A percentile compares a stretch with the other conserved stretches of the same genome.
Conservation (phyloP, 441 rosid genomes). For the Gossypium davidsonii region DNA sequence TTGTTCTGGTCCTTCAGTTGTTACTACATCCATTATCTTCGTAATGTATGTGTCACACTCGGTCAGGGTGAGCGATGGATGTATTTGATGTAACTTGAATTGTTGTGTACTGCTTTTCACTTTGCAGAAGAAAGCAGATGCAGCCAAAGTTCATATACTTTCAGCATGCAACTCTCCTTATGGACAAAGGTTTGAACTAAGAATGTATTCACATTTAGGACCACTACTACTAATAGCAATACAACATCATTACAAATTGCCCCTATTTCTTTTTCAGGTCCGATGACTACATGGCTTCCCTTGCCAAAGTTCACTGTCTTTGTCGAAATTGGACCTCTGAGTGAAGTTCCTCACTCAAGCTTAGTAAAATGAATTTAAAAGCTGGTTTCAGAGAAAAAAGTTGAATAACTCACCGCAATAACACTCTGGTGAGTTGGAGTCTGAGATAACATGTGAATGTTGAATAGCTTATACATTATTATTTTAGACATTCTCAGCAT, state of each 20-base stretch:
- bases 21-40: background rate
- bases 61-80: background rate
- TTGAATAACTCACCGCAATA: background rate
- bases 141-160: slow-evolving; percentile 54
- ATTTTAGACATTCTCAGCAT: background rate
- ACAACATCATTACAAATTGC: background rate
- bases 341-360: slow-evolving; percentile 15
- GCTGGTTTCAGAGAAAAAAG: background rate
- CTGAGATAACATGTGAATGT: background rate
- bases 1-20: slow-evolving; percentile 16
- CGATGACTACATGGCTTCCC: slow-evolving; percentile 72
- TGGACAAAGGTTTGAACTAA: slow-evolving; percentile 54
- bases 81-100: background rate
- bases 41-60: background rate
- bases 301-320: slow-evolving; percentile 67
- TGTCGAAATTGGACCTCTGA: slow-evolving; percentile 55
- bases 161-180: slow-evolving; percentile 60
- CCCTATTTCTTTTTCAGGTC: slow-evolving; percentile 41
- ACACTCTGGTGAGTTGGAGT: slow-evolving; percentile 4
- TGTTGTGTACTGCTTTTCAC: background rate
- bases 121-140: slow-evolving; percentile 63
- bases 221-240: background rate
- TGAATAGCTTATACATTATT: background rate
- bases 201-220: background rate
- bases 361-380: background rate